Evolutionary conservation across 177 flowering plant species (phyloP), one percentile per base, ranked within the genome.

Genomic region (Vitis hybrid): DNA sequence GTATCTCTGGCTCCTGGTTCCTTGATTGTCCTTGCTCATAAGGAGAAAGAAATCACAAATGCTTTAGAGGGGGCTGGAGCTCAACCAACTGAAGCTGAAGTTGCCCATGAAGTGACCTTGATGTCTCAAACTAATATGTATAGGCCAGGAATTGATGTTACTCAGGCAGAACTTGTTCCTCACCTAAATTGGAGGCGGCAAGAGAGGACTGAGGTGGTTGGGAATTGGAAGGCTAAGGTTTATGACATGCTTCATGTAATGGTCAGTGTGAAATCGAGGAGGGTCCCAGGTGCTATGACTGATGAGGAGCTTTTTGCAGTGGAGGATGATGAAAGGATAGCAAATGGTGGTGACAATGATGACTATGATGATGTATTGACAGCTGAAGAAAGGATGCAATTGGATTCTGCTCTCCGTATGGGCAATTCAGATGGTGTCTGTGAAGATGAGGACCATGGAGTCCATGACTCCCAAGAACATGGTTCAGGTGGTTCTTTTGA

Each of bases 111-210:
- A 75, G 98, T 95, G 61, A 89, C 96, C 34, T 78, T 95, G 82
- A 95, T 95, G 99, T 91, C 97, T 70, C 99, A 91, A 75, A 95
- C 99, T n/a, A 93, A 95, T 75, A 93, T 93, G 97, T 95, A 95
- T 67, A 85, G 99, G 83, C 99, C 99, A 32, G 99, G 99, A 50
- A 91, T 95, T 74, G 99, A 95, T 83, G 99, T 95, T 60, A 95
- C 99, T 40, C 94, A 93, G 82, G 99, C 99, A 10, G 99, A 91
- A 81, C 94, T 95, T 61, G 81, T 90, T 71, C 91, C 97, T 11
- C 99, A 93, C 70, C 72, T 91, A 71, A 93, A 88, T 73, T 95
- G 99, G 99, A 90, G 98, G 78, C 78, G 98, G 23, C 99, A 93
- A 68, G 99, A 95, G 81, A 91, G 91, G 78, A 86, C 92, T 26